These are phyloP conservation scores for Candida caryicola DNA, from an alignment of 805 yeast genomes.

Conservation along the genomic window DNA sequence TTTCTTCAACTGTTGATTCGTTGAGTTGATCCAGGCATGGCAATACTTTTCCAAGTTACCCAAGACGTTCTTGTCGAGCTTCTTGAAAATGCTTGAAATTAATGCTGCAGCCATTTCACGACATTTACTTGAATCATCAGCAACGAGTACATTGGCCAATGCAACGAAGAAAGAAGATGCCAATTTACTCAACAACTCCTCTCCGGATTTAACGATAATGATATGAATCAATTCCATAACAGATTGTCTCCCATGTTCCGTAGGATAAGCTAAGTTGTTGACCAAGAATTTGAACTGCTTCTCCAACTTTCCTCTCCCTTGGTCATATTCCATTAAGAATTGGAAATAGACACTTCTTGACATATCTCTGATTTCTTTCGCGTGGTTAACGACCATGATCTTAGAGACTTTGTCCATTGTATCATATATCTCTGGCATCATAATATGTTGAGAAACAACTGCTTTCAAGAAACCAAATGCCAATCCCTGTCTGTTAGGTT, in stretches of 20 bases:
- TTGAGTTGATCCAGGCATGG: constrained; percentile 58
- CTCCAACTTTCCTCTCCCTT: constrained; percentile 79
- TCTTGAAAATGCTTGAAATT: constrained; percentile 51
- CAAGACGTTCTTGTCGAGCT: constrained; percentile 37
- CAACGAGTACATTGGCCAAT: constrained; percentile 68
- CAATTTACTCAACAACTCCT: constrained; percentile 55
- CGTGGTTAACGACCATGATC: constrained; percentile 87
- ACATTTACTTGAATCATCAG: constrained; percentile 76
- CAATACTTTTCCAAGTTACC: constrained; percentile 41
- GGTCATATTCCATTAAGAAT: constrained; percentile 92
- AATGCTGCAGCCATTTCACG: constrained; percentile 78
- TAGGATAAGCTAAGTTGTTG: constrained; percentile 76
- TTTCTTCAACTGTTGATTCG: constrained; percentile 52
- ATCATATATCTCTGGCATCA: constrained; percentile 88
- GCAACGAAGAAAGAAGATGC: constrained; percentile 81
- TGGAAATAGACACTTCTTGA: constrained; percentile 80
- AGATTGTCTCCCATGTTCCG: constrained; percentile 82
- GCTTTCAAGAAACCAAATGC: constrained; percentile 84
- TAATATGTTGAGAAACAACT: constrained; percentile 65
- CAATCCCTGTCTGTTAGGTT: constrained; percentile 82
- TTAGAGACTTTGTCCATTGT: constrained; percentile 76
- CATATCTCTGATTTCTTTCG: constrained; percentile 76
- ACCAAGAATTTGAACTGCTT: constrained; percentile 80
- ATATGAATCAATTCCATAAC: constrained; percentile 83
- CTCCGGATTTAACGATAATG: constrained; percentile 63